A percentile compares a stretch with the other conserved stretches of the same genome.
These are phyloP conservation scores for Cystobasidium slooffiae DNA, from an alignment of 1,284 basidiomycete species.

Conservation along the genomic window DNA sequence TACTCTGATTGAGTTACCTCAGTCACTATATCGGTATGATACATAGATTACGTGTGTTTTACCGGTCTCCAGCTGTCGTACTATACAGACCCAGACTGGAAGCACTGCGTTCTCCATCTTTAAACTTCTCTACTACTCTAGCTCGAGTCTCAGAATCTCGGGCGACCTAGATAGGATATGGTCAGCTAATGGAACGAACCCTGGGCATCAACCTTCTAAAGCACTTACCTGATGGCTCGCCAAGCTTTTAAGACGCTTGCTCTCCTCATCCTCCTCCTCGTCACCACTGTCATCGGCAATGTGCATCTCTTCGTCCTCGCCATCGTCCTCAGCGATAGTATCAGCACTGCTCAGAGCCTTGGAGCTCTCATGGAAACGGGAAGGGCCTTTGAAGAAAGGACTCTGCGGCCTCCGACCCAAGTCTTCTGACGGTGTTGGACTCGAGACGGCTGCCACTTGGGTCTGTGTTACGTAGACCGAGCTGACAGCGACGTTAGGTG, in stretches of 20 bases:
- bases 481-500: not conserved
- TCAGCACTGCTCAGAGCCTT: not conserved
- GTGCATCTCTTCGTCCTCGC: slow-evolving; percentile 1
- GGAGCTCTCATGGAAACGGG: not conserved
- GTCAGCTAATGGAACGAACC: not conserved
- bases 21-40: not conserved
- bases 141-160: slow-evolving; percentile 16
- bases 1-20: too few species aligned
- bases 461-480: slow-evolving; percentile 4
- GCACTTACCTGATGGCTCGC: slow-evolving; percentile 18
- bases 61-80: not conserved
- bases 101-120: slow-evolving; percentile 10
- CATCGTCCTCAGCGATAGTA: not conserved
- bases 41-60: not conserved
- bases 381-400: not conserved
- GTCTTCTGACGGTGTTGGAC: not conserved
- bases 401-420: not conserved
- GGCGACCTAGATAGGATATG: not conserved
- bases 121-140: slow-evolving; percentile 25
- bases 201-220: not conserved
- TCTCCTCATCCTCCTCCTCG: slow-evolving; percentile 3
- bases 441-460: not conserved
- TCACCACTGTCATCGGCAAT: not conserved
- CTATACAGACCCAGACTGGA: slow-evolving; percentile 4
- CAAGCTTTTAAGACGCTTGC: not conserved